These are phyloP conservation scores for Hypocreales sp. DNA, from an alignment of 2,329 filamentous ascomycete genomes.

Conservation along the genomic window DNA sequence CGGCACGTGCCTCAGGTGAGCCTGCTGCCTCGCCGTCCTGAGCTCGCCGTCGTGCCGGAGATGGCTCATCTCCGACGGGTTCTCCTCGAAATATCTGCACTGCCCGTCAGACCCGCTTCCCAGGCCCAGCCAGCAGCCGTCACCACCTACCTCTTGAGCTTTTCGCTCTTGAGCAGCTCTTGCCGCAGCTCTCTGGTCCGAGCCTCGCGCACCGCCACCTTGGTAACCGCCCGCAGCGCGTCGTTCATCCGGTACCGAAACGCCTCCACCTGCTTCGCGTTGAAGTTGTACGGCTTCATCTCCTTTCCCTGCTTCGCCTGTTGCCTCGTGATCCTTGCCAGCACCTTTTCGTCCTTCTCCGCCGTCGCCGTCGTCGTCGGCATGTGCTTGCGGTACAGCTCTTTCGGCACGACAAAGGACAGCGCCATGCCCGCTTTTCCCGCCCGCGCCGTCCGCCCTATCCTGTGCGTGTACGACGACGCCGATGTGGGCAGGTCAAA, in stretches of 20 bases:
- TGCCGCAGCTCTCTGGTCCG: conserved; percentile 74
- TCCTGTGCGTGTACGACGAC: conserved; percentile 92
- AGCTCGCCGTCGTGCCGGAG: conserved; percentile 83
- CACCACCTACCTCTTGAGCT: conserved; percentile 51
- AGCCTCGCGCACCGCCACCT: conserved; percentile 79
- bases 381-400: conserved; percentile 76
- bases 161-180: conserved; percentile 86
- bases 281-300: conserved; percentile 82
- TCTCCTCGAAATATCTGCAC: conserved; percentile 75
- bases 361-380: conserved; percentile 63
- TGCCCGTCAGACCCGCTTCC: too few relatives aligned
- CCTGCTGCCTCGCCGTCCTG: conserved; percentile 66
- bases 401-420: conserved; percentile 80
- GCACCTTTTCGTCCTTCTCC: conserved; percentile 70
- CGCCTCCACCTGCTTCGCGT: conserved; percentile 84
- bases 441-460: conserved; percentile 82
- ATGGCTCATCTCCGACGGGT: conserved; percentile 75
- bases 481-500: conserved; percentile 84
- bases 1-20: conserved; percentile 85
- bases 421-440: conserved; percentile 87
- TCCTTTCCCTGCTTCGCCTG: conserved; percentile 68
- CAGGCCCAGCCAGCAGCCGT: too few relatives aligned
- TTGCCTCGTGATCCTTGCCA: conserved; percentile 64
- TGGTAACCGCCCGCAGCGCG: conserved; percentile 77
- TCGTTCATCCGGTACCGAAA: conserved; percentile 94